A percentile compares a stretch with the other conserved stretches of the same genome.
These are phyloP conservation scores for Carex kokanica DNA, from an alignment of 176 grass and related monocot genomes.

Conservation along the genomic window DNA sequence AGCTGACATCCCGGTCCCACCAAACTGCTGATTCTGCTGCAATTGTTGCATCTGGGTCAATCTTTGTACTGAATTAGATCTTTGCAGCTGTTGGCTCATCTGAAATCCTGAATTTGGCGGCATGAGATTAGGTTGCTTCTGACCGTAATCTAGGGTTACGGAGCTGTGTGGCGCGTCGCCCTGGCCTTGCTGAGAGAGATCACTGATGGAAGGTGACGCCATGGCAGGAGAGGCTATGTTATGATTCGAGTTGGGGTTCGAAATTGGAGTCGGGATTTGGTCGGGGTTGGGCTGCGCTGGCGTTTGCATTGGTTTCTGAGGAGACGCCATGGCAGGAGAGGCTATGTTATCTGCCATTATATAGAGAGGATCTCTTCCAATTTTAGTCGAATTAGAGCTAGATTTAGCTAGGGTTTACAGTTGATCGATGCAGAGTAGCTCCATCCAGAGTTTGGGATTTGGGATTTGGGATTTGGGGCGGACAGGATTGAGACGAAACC, in stretches of 20 bases:
- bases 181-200: slow-evolving; percentile 34
- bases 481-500: slow-evolving; percentile 5
- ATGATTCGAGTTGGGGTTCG: slow-evolving; percentile 38
- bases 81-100: slow-evolving; percentile 13
- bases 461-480: slow-evolving; percentile 17
- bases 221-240: slow-evolving; percentile 19
- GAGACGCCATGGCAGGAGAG: slow-evolving; percentile 26
- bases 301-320: slow-evolving; percentile 32
- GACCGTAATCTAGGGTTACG: slow-evolving; percentile 34
- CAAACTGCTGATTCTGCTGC: slow-evolving; percentile 44
- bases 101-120: slow-evolving; percentile 28
- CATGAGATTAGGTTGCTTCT: slow-evolving; percentile 23
- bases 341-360: slow-evolving; percentile 59
- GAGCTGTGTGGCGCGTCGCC: slow-evolving; percentile 44
- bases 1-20: slow-evolving; percentile 36
- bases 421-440: slow-evolving; percentile 35
- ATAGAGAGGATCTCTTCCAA: background rate
- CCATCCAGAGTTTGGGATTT: slow-evolving; percentile 31
- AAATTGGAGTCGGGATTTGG: slow-evolving; percentile 37
- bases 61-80: slow-evolving; percentile 39
- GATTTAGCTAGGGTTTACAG: slow-evolving; percentile 31
- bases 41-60: slow-evolving; percentile 56
- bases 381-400: slow-evolving; percentile 18
- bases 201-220: slow-evolving; percentile 28
- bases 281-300: slow-evolving; percentile 38